Evolutionary conservation across 2,329 filamentous ascomycete species (phyloP).

Genomic region (Penicillium thymicola): DNA sequence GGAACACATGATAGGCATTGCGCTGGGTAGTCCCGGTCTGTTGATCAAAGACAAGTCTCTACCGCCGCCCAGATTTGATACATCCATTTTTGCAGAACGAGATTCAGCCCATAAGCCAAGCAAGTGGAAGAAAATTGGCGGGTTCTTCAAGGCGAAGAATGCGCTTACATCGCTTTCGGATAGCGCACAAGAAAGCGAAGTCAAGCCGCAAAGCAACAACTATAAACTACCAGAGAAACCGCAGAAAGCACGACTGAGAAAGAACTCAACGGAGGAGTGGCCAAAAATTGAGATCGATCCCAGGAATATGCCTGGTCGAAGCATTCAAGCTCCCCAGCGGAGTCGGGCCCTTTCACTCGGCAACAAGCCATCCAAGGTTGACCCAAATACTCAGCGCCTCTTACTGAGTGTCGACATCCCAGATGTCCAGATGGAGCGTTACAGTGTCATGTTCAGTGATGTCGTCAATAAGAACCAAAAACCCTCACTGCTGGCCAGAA

Average conservation of each 20-base stretch:
- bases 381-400: constrained; percentile 22
- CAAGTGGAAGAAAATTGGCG: constrained; percentile 49
- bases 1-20: constrained; percentile 65
- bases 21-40: constrained; percentile 64
- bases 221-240: background rate
- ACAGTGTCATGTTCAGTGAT: constrained; percentile 88
- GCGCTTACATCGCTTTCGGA: constrained; percentile 20
- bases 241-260: background rate
- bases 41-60: constrained; percentile 18
- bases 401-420: constrained; percentile 78
- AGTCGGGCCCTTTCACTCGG: constrained; percentile 12
- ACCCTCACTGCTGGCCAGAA: constrained; percentile 34
- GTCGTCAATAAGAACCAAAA: constrained; percentile 55
- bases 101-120: constrained; percentile 34
- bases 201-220: constrained; percentile 12
- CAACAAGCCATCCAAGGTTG: constrained; percentile 3
- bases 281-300: constrained; percentile 16
- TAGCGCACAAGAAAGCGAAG: constrained; percentile 8
- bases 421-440: constrained; percentile 75
- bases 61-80: constrained; percentile 17
- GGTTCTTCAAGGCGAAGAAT: constrained; percentile 42
- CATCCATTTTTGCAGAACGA: constrained; percentile 10
- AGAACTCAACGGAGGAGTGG: constrained; percentile 18
- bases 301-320: background rate
- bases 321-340: constrained; percentile 1